Evolutionary conservation across 1,284 basidiomycete species (phyloP).

Genomic region (Moniliophthora roreri): DNA sequence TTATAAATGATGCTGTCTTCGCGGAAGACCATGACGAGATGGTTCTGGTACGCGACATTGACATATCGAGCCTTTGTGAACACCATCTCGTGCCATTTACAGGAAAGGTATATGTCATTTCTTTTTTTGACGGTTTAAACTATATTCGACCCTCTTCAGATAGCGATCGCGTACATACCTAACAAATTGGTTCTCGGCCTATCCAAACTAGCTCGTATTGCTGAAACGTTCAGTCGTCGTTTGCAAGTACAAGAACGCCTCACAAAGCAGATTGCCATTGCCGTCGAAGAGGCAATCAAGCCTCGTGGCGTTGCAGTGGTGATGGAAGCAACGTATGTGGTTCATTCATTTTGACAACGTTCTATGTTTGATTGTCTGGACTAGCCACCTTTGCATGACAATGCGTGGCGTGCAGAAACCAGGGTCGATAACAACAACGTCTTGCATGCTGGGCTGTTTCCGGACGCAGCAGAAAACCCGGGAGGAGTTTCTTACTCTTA

Average conservation of each 20-base stretch:
- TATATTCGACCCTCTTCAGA: constrained; percentile 35
- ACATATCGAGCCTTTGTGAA: constrained; percentile 96
- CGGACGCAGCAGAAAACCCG: constrained; percentile 96
- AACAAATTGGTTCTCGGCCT: constrained; percentile 94
- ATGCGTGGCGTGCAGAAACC: constrained; percentile 99
- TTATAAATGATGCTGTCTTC: constrained; percentile 98
- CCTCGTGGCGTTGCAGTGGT: constrained; percentile 99
- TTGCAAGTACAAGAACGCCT: constrained; percentile 98
- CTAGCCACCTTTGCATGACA: constrained; percentile 98
- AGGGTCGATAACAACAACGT: constrained; percentile 92
- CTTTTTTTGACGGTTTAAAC: constrained; percentile 15
- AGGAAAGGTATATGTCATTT: constrained; percentile 71
- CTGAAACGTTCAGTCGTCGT: constrained; percentile 95
- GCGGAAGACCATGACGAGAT: constrained; percentile 99
- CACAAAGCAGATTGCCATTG: constrained; percentile 96
- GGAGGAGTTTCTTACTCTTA: constrained; percentile 89
- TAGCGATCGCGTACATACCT: constrained; percentile 91
- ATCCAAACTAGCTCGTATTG: constrained; percentile 97
- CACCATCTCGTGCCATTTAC: constrained; percentile 99
- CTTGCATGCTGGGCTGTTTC: constrained; percentile 99
- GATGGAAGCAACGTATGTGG: constrained; percentile 92
- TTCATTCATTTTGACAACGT: constrained; percentile 12
- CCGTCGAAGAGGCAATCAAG: constrained; percentile 96
- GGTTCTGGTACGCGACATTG: constrained; percentile 98
- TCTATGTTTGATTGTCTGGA: constrained; percentile 10